Base-by-base conservation (phyloP, 1,284 basidiomycete genomes). In the Pseudozyma sp. region DNA sequence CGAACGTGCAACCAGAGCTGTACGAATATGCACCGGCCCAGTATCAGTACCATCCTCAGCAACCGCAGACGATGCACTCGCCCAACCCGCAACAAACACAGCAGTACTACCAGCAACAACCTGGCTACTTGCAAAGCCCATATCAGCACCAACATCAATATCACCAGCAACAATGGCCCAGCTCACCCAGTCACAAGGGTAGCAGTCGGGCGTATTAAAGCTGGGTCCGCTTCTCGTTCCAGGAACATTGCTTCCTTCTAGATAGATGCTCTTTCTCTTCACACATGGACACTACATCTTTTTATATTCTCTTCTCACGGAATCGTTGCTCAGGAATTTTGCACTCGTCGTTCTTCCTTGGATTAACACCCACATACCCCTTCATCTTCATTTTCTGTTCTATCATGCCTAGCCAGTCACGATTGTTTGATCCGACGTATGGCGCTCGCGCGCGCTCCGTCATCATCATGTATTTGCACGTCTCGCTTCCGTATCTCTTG, bases 91-190 rank as follows among this genome's bases (percentile, higher is more conserved):
- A 53, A n/a, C 55, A 52, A 13, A 51, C 47, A 31, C 54, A 62
- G 16, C 67, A 70, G 19, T 51, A 54, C n/a, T 53, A 49, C 42
- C 67, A 70, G 39, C 66, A 55, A 16, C 40, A 52, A 10, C 52
- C 34, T 6, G 19, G n/a, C 1, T 59, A 60, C 52, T n/a, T 70
- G 61, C 67, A 70, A 19, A 63, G 19, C 49, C 61, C 67, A 11
- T 70, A 70, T 21, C 60, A 60, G 12, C 14, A 47, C 19, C 45
- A 53, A 9, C 49, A 25, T 12, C n/a, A 21, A 3, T 53, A 57
- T 39, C 13, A 64, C 44, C 67, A 70, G n/a, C 63, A 53, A 49
- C 35, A 31, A 57, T 21, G 25, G 25, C 25, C 25, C 25, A 31
- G 25, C 11, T 6, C n/a, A 13, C 14, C 31, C 7, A 58, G 39